Evolutionary conservation across 2,329 filamentous ascomycete species (phyloP), one percentile per base, ranked within the genome.

Genomic region (Botrytis byssoidea): DNA sequence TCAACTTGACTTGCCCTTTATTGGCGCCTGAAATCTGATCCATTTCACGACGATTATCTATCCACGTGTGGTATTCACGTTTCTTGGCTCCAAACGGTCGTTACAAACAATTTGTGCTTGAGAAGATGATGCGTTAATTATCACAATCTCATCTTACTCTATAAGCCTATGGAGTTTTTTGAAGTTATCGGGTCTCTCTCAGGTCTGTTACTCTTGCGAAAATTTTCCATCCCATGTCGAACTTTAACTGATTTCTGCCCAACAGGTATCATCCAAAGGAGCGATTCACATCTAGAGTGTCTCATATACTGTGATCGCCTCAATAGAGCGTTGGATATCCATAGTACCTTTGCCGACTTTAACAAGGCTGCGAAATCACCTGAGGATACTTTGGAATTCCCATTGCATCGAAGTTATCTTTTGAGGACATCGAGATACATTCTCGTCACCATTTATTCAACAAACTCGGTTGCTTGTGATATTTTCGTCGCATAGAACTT

Each of bases 141-240:
- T 40, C n/a, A 29, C 32, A n/a, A 42, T 20, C n/a, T 18, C 16
- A 55, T 48, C 65, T 67, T 40, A 40, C 3, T 25, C 32, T 40
- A 40, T 46, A 55, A 55, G 22, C 25, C 25, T 4, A 55, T 22
- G n/a, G 22, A 22, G 22, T 10, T 16, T 57, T 18, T 57, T 6
- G 66, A 68, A 68, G 48, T 42, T 42, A 25, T 57, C 66, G 48
- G 35, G 48, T 32, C 66, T 22, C 48, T 42, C 66, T 68, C 48
- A 68, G 66, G 46, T 68, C 35, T 68, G 35, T 68, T 42, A 29
- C n/a, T 68, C n/a, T 68, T 68, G 46, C 46, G 64, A 65, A 51
- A 51, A 37, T 4, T 20, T 18, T 25, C 35, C 46, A 25, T 40
- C 51, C 22, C 46, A 67, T 67, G 65, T 68, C n/a, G 48, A 57